These are phyloP conservation scores for Gossypium bickii DNA, from an alignment of 345 rosid species.

Conservation along the genomic window DNA sequence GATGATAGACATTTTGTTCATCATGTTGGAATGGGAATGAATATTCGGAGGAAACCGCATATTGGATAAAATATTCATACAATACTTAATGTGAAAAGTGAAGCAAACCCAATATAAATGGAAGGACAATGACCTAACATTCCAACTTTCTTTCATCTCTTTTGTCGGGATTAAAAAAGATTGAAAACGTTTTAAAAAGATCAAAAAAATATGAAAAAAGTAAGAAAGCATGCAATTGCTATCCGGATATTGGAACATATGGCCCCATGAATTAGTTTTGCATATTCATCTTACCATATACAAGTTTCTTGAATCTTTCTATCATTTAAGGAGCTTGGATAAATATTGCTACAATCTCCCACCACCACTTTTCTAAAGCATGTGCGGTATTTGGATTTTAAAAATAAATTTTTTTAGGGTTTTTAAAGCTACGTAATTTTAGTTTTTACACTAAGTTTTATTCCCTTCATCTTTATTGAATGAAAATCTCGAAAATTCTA, in stretches of 20 bases:
- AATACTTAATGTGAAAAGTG: neutral
- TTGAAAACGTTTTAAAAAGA: neutral
- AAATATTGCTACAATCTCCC: no score
- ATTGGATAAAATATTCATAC: neutral
- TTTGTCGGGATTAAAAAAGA: neutral
- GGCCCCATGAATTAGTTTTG: neutral
- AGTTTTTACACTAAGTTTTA: no score
- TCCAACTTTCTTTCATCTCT: neutral
- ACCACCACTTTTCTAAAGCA: no score
- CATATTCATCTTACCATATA: neutral
- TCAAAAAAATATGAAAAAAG: neutral
- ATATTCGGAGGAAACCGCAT: neutral
- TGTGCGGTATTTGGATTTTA: no score
- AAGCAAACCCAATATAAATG: neutral
- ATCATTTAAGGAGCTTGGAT: no score
- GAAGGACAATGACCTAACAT: neutral
- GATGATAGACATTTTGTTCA: neutral
- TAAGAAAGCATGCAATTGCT: neutral
- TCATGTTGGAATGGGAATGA: neutral
- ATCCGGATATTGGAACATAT: neutral
- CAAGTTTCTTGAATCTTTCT: no score
- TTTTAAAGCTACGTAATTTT: no score
- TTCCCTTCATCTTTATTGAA: no score
- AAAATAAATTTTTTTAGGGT: no score
- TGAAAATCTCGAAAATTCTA: no score